phyloP scores from a whole-genome alignment of 148 eudicot species.

The Simmondsia chinensis region DNA sequence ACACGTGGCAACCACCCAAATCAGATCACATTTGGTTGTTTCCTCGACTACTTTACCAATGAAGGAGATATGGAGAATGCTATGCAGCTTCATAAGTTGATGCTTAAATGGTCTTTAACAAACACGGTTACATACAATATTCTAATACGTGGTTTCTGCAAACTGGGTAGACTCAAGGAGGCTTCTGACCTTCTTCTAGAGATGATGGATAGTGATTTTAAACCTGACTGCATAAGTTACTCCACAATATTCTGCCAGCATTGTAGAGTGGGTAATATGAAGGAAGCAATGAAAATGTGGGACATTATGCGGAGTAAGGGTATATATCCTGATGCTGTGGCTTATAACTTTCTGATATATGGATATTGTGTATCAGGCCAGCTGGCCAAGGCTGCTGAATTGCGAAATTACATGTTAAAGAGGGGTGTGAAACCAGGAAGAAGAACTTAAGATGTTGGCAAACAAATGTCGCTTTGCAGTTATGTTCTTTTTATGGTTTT shows the following conservation, averaged over 20 bases:
- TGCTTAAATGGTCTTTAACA: constrained; percentile 46
- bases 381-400: constrained; percentile 42
- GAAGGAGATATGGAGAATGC: constrained; percentile 60
- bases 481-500: no score
- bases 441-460: no score
- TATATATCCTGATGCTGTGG: constrained; percentile 60
- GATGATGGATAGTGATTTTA: constrained; percentile 44
- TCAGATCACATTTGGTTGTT: constrained; percentile 67
- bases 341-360: constrained; percentile 57
- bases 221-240: constrained; percentile 79
- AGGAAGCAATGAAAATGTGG: constrained; percentile 59
- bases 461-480: no score
- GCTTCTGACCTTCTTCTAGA: constrained; percentile 42
- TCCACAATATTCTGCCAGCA: constrained; percentile 59
- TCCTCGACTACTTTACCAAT: constrained; percentile 54
- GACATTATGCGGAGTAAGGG: constrained; percentile 55
- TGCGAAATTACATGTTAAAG: constrained; percentile 53
- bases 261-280: constrained; percentile 49
- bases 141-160: constrained; percentile 69
- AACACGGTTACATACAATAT: constrained; percentile 72
- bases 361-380: constrained; percentile 70
- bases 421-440: constrained; percentile 41
- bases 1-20: constrained; percentile 42
- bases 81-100: constrained; percentile 40
- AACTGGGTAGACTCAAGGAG: constrained; percentile 52